Evolutionary conservation across 1,284 basidiomycete species (phyloP), one percentile per base, ranked within the genome.

Genomic region (Cryptococcus jaspeensis): DNA sequence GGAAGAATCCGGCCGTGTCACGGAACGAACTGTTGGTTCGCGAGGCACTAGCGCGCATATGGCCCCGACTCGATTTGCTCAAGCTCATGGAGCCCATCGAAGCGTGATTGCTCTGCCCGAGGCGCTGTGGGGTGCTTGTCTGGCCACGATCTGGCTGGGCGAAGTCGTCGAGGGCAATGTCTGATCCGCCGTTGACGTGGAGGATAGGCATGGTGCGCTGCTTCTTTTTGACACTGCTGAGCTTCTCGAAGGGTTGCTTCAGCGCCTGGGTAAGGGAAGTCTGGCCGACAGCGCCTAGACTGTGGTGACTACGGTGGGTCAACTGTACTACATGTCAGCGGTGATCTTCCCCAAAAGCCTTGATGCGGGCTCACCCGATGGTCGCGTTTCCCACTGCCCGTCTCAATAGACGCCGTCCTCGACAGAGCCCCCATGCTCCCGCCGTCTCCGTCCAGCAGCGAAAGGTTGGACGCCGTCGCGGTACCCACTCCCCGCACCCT

Each of bases 221-320:
- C 37, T 61, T 68, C 25, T 60, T 54, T 3, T 61, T 57, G 7
- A 60, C 63, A 18, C 59, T 55, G 18, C 61, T 56, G 3, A 71
- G 52, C 43, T 66, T 67, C 51, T 69, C 67, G 37, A 69, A 66
- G 3, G 67, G 64, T 22, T 55, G 60, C 25, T 67, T 67, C 16
- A 69, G 55, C 12, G 59, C 66, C 35, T 67, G 62, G 4, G 49
- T 58, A 20, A 68, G 25, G 3, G 65, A 51, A 8, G 54, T 46
- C 4, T 59, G 59, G 15, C 61, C 61, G 23, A 61, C 54, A 9
- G 60, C 51, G 23, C 63, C 58, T 16, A 69, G 55, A 43, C 60
- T 65, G 4, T 70, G 68, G 36, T 66, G 66, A 38, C 55, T 50
- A 3, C 66, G 64, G 54, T 66, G 65, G 5, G 57, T 53, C 18